A percentile compares a stretch with the other conserved stretches of the same genome.
Conservation (phyloP, 2,329 filamentous ascomycete genomes). For the Calonectria henricotiae region DNA sequence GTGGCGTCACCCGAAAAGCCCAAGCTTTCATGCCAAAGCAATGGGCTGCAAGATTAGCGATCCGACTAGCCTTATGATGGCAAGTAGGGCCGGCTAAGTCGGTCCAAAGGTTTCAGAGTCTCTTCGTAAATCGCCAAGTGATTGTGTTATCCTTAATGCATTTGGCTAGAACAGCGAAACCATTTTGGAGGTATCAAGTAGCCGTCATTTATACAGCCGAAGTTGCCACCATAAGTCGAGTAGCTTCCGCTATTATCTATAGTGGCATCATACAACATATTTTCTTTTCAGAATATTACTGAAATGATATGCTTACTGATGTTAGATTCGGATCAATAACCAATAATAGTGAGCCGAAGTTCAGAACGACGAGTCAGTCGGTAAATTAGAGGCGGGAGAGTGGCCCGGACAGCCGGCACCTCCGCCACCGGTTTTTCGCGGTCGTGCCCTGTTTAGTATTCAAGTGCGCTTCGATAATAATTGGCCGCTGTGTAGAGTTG, state of each 20-base stretch:
- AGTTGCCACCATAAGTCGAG: no score
- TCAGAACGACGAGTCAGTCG: not conserved
- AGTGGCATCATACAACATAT: no score
- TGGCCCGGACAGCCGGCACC: not conserved
- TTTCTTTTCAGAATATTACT: not conserved
- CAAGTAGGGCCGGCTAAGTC: not conserved
- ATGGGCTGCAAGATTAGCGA: not conserved
- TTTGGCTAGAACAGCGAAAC: no score
- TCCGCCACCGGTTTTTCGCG: slow-evolving; percentile 4
- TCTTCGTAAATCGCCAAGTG: not conserved
- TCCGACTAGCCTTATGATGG: not conserved
- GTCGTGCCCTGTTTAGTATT: not conserved
- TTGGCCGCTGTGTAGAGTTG: not conserved
- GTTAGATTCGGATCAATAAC: slow-evolving; percentile 1
- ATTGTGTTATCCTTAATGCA: not conserved
- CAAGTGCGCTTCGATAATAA: not conserved
- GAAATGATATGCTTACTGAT: not conserved
- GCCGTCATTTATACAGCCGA: not conserved
- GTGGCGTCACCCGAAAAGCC: not conserved
- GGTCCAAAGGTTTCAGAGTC: slow-evolving; percentile 1
- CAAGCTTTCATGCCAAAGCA: not conserved
- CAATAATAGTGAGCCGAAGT: not conserved
- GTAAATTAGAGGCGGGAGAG: not conserved
- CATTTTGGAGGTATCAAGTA: not conserved
- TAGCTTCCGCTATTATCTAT: not conserved